Percentiles rank a stretch among this genome's conserved stretches.
Conservation (phyloP, 2,329 filamentous ascomycete species). For the Scytalidium lignicola region DNA sequence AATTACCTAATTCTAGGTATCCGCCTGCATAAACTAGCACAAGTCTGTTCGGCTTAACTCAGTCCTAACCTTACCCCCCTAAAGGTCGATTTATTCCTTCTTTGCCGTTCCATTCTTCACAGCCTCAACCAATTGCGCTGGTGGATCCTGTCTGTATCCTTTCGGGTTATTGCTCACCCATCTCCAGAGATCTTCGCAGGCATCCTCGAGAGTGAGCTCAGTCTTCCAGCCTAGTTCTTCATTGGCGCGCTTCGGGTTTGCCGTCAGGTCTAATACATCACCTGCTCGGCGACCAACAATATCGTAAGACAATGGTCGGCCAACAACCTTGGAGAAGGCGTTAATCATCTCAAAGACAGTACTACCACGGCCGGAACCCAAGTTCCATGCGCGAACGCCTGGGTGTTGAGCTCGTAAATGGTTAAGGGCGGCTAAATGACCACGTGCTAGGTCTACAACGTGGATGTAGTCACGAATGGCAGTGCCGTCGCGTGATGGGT, state of each 20-base stretch:
- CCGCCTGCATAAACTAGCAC: too few relatives aligned
- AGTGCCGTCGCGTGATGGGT: slow-evolving; percentile 82
- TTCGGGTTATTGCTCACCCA: slow-evolving; percentile 97
- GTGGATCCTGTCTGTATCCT: slow-evolving; percentile 90
- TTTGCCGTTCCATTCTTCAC: slow-evolving; percentile 37
- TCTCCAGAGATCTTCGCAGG: slow-evolving; percentile 89
- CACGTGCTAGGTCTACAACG: slow-evolving; percentile 81
- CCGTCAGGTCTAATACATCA: slow-evolving; percentile 91
- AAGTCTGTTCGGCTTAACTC: too few relatives aligned
- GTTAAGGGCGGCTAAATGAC: slow-evolving; percentile 84
- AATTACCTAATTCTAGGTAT: too few relatives aligned
- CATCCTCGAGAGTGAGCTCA: slow-evolving; percentile 82
- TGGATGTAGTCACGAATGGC: slow-evolving; percentile 98
- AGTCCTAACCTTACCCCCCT: too few relatives aligned
- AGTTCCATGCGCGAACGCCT: slow-evolving; percentile 91
- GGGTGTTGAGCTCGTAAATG: slow-evolving; percentile 80
- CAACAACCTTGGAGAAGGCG: slow-evolving; percentile 83
- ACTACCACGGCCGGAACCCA: slow-evolving; percentile 89
- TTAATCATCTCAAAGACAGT: slow-evolving; percentile 98
- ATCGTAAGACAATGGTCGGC: slow-evolving; percentile 80
- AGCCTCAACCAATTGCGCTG: slow-evolving; percentile 68
- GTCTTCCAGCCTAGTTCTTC: slow-evolving; percentile 90
- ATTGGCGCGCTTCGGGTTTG: slow-evolving; percentile 83
- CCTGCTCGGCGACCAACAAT: slow-evolving; percentile 77
- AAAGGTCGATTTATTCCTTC: not conserved